phyloP scores from a whole-genome alignment of 202 grass and related monocot species.

The Elaeis oleifera region DNA sequence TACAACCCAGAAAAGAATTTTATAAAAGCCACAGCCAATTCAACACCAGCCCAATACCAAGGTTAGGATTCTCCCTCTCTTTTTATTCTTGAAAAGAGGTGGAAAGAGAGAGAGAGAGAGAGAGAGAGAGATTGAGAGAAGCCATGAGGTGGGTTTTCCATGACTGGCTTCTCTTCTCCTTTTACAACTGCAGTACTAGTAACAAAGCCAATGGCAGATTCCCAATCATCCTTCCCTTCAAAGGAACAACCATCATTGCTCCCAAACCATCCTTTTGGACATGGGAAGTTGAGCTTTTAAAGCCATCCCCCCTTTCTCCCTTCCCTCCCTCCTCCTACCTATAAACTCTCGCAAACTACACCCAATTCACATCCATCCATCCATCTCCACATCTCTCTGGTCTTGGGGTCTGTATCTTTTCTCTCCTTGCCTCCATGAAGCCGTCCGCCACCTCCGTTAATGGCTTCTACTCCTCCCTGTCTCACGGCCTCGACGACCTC shows the following conservation, averaged over 20 bases:
- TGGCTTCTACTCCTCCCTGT: neutral
- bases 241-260: slow-evolving; percentile 27
- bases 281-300: neutral
- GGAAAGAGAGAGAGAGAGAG: no score
- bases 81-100: no score
- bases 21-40: neutral
- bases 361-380: no score
- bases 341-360: no score
- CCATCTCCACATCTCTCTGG: no score
- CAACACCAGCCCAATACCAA: slow-evolving; percentile 4
- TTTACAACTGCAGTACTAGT: slow-evolving; percentile 4
- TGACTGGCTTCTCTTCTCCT: slow-evolving; percentile 5
- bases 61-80: no score
- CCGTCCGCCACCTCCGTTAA: slow-evolving; percentile 41
- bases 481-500: slow-evolving; percentile 3
- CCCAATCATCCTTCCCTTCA: slow-evolving; percentile 5
- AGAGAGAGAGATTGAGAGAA: no score
- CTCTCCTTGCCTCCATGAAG: slow-evolving; percentile 31
- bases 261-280: neutral
- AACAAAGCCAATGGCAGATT: slow-evolving; percentile 10
- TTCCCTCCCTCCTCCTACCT: neutral
- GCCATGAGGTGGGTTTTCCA: neutral
- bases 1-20: neutral
- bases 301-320: slow-evolving; percentile 10
- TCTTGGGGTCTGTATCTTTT: no score